phyloP scores from a whole-genome alignment of 2,329 filamentous ascomycete species.

The Scortechinia acanthostroma region DNA sequence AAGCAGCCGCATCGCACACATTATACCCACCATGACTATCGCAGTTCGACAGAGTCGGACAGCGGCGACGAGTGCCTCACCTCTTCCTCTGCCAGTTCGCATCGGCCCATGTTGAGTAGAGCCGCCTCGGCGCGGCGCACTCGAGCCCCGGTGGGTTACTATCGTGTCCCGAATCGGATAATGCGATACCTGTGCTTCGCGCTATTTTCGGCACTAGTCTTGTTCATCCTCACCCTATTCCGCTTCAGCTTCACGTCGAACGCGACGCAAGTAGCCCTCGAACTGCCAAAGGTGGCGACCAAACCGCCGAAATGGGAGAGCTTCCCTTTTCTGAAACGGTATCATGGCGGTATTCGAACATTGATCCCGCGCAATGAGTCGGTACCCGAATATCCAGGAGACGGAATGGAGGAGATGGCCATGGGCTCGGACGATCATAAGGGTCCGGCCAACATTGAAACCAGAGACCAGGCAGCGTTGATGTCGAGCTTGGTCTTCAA shows the following conservation, averaged over 20 bases:
- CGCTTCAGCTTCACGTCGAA: slow-evolving; percentile 41
- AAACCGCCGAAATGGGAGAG: slow-evolving; percentile 55
- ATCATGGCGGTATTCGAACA: slow-evolving; percentile 61
- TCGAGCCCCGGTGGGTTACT: slow-evolving; percentile 9
- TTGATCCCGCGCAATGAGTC: slow-evolving; percentile 47
- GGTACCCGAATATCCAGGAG: slow-evolving; percentile 54
- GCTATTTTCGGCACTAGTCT: slow-evolving; percentile 41
- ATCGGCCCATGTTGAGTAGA: not conserved
- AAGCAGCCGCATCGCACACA: not conserved
- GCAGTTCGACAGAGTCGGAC: not conserved
- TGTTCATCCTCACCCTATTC: slow-evolving; percentile 55
- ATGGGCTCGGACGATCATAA: slow-evolving; percentile 15
- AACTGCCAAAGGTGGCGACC: slow-evolving; percentile 33
- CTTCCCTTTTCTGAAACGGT: slow-evolving; percentile 60
- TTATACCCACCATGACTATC: not conserved
- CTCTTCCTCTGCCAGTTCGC: not conserved
- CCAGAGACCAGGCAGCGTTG: not conserved
- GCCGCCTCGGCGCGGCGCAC: not conserved
- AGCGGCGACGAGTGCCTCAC: not conserved
- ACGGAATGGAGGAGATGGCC: slow-evolving; percentile 13
- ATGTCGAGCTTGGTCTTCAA: slow-evolving; percentile 35
- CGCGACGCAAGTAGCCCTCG: slow-evolving; percentile 34
- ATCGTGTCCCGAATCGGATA: slow-evolving; percentile 42
- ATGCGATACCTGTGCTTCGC: slow-evolving; percentile 55
- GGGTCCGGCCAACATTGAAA: not conserved